Base-by-base conservation (phyloP, 2,329 filamentous ascomycete species). In the Fusarium pininemorale region DNA sequence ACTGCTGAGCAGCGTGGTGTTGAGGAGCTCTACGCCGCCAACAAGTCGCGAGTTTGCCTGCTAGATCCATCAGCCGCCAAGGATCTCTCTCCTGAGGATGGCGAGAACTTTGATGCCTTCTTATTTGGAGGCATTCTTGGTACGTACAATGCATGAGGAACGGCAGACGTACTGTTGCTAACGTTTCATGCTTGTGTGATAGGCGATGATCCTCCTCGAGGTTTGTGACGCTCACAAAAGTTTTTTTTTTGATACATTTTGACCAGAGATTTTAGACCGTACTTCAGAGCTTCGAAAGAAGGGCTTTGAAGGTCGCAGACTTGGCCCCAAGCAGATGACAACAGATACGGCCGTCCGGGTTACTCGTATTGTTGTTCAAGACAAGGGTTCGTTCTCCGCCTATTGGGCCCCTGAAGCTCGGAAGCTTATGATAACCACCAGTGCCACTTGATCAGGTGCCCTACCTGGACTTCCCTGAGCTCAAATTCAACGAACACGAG, bases 341-440 rank as follows among this genome's bases (percentile, higher is more conserved):
- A 99, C 96, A 9, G 96, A 99, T 82, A 99, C 96, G 26, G 96
- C 96, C 9, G 96, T 98, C 57, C 90, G 96, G 75, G 96, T 98
- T 50, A 98, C 96, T 38, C 90, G 96, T 74, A 92, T 97, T 77
- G 93, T 98, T 11, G 91, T 95, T 16, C 93, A 97, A 79, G 90
- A 95, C 74, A 93, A 93, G 85, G 89, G 95, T 97, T 83, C 74
- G 89, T 80, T 56, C 62, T 66, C 48, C 39, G 24, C 20, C 22
- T n/a, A 22, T 30, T 16, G 13, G 35, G 14, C 35, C 30, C 42
- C 48, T 66, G 48, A 24, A 39, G 37, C 39, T 30, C 32, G n/a
- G 26, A 58, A 63, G 47, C 64, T 70, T 47, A 70, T 70, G 73
- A 54, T 71, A 47, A 35, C 26, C 38, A 20, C 50, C 75, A 98